Evolutionary conservation across 2,329 filamentous ascomycete genomes (phyloP).

Genomic region (Rutstroemia sp.): DNA sequence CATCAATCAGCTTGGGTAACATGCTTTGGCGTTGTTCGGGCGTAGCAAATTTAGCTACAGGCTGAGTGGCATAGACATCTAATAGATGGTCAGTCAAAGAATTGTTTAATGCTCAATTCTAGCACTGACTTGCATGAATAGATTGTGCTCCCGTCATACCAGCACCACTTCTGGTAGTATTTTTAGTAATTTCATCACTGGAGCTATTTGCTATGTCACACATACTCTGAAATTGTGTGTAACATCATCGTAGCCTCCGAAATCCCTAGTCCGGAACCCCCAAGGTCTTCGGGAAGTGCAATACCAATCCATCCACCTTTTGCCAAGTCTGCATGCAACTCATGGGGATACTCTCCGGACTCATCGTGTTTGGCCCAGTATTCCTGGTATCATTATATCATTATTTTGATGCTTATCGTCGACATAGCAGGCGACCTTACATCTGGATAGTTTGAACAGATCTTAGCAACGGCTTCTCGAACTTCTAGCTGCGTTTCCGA

Average conservation of each 20-base stretch:
- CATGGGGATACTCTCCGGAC: slow-evolving; percentile 60
- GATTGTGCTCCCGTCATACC: slow-evolving; percentile 66
- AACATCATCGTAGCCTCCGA: slow-evolving; percentile 83
- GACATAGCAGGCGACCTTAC: slow-evolving; percentile 19
- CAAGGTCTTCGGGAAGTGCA: slow-evolving; percentile 65
- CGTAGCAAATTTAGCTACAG: slow-evolving; percentile 65
- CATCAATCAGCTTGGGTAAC: slow-evolving; percentile 64
- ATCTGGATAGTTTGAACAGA: slow-evolving; percentile 65
- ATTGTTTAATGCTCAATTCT: neutral
- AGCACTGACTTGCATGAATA: slow-evolving; percentile 43
- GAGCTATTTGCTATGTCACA: neutral
- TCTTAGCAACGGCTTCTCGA: slow-evolving; percentile 58
- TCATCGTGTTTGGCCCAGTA: slow-evolving; percentile 75
- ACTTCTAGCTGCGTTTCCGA: slow-evolving; percentile 66
- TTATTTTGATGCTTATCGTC: neutral
- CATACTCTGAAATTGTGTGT: slow-evolving; percentile 66
- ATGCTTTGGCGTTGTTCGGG: slow-evolving; percentile 54
- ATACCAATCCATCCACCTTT: slow-evolving; percentile 77
- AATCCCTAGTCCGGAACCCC: slow-evolving; percentile 69
- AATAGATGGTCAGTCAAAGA: neutral
- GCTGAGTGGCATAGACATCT: slow-evolving; percentile 68
- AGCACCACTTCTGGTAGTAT: slow-evolving; percentile 64
- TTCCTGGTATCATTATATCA: slow-evolving; percentile 29
- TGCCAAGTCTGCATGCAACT: slow-evolving; percentile 68
- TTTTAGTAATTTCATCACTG: slow-evolving; percentile 43